phyloP scores from a whole-genome alignment of 192 early-diverging fungal species.

The Entomortierella lignicola region DNA sequence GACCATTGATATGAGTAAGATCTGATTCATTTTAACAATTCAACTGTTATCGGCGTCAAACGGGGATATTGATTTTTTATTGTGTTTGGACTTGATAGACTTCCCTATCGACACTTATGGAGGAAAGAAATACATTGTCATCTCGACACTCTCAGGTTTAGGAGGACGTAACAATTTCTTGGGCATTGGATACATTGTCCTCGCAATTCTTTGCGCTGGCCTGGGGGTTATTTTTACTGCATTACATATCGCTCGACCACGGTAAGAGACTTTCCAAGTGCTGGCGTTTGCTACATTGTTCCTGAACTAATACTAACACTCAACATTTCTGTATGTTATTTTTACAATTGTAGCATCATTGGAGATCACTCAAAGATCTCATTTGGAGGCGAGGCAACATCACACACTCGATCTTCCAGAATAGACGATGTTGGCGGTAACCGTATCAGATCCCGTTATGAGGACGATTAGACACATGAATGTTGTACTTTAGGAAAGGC shows the following conservation, averaged over 20 bases:
- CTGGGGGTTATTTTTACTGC: constrained; percentile 91
- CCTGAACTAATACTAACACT: too few relatives aligned
- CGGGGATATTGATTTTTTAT: constrained; percentile 8
- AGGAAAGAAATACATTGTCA: constrained; percentile 94
- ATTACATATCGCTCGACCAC: constrained; percentile 92
- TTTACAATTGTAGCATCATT: constrained; percentile 60
- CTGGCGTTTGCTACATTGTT: too few relatives aligned
- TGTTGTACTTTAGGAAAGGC: background rate
- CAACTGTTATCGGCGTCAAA: background rate
- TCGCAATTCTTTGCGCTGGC: constrained; percentile 88
- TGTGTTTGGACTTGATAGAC: constrained; percentile 67
- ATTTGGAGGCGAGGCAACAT: constrained; percentile 67
- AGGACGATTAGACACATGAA: constrained; percentile 22
- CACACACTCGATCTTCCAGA: constrained; percentile 29
- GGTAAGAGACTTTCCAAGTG: constrained; percentile 55
- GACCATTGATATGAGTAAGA: constrained; percentile 76
- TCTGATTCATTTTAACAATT: background rate
- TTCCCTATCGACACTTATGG: constrained; percentile 88
- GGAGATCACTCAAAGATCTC: constrained; percentile 82
- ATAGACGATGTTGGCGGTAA: constrained; percentile 42
- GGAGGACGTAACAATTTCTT: constrained; percentile 97
- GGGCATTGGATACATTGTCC: constrained; percentile 91
- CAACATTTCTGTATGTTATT: background rate
- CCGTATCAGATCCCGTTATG: constrained; percentile 49
- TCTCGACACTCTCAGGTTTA: constrained; percentile 90